Evolutionary conservation across 1,139 yeast genomes (phyloP).

Genomic region (Pichia cactophila): DNA sequence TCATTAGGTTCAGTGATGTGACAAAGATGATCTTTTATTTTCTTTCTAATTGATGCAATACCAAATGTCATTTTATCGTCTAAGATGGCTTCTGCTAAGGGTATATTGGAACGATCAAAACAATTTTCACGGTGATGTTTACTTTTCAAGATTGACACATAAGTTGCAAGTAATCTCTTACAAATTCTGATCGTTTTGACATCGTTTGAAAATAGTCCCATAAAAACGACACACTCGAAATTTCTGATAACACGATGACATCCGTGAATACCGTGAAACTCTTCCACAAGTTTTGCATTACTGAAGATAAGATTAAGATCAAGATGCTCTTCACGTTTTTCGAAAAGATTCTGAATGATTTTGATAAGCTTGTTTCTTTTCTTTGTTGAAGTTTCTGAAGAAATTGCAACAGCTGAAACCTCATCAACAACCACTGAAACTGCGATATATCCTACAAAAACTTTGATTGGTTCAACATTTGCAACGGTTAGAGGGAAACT

Average conservation of each 20-base stretch:
- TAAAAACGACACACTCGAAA: slow-evolving; percentile 22
- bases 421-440: slow-evolving; percentile 20
- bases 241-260: slow-evolving; percentile 20
- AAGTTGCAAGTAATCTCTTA: slow-evolving; percentile 18
- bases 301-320: slow-evolving; percentile 9
- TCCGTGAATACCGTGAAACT: slow-evolving; percentile 15
- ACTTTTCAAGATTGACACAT: slow-evolving; percentile 17
- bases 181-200: slow-evolving; percentile 23
- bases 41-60: slow-evolving; percentile 67
- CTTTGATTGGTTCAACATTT: slow-evolving; percentile 9
- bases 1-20: slow-evolving; percentile 53
- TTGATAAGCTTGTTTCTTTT: slow-evolving; percentile 18
- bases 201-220: slow-evolving; percentile 23
- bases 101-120: slow-evolving; percentile 33
- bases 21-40: slow-evolving; percentile 48
- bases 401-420: slow-evolving; percentile 19
- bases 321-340: slow-evolving; percentile 14
- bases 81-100: slow-evolving; percentile 43
- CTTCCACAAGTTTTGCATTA: slow-evolving; percentile 3
- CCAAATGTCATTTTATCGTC: slow-evolving; percentile 68
- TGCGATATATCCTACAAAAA: slow-evolving; percentile 19
- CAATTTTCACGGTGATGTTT: slow-evolving; percentile 26
- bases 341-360: slow-evolving; percentile 18
- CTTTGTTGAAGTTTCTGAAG: slow-evolving; percentile 10
- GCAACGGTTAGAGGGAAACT: slow-evolving; percentile 21